Conservation (phyloP, 163 green algal genomes). For the Chloromonas sp. region DNA sequence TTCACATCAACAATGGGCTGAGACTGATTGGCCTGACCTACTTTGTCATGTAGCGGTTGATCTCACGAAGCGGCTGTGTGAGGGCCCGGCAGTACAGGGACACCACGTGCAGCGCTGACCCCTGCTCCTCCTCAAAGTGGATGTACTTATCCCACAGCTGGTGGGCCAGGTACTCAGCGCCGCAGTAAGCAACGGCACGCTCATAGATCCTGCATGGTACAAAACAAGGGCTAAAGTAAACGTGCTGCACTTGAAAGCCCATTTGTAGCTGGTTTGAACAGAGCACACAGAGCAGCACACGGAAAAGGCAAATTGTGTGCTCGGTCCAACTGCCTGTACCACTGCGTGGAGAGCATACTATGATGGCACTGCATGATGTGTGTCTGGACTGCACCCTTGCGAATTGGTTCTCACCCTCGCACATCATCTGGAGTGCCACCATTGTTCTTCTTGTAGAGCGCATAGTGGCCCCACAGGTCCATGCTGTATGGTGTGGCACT, state of each 20-base stretch:
- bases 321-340: too few species aligned
- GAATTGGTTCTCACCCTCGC: conserved; percentile 35
- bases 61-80: conserved; percentile 51
- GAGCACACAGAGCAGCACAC: too few species aligned
- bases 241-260: too few species aligned
- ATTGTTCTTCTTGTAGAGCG: conserved; percentile 35
- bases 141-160: conserved; percentile 76
- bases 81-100: conserved; percentile 58
- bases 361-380: too few species aligned
- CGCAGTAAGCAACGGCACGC: conserved; percentile 48
- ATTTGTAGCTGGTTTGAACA: too few species aligned
- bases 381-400: too few species aligned
- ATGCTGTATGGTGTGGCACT: conserved; percentile 63
- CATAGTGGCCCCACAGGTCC: conserved; percentile 73
- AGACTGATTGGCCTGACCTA: conserved; percentile 6
- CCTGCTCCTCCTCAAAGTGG: conserved; percentile 43
- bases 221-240: too few species aligned
- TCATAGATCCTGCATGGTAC: conserved; percentile 65
- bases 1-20: too few species aligned
- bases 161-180: conserved; percentile 62
- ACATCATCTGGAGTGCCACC: conserved; percentile 47
- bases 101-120: conserved; percentile 26
- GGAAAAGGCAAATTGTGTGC: too few species aligned
- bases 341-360: too few species aligned
- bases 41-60: conserved; percentile 62